phyloP scores from a whole-genome alignment of 192 early-diverging fungal genomes.

The Podila clonocystis region DNA sequence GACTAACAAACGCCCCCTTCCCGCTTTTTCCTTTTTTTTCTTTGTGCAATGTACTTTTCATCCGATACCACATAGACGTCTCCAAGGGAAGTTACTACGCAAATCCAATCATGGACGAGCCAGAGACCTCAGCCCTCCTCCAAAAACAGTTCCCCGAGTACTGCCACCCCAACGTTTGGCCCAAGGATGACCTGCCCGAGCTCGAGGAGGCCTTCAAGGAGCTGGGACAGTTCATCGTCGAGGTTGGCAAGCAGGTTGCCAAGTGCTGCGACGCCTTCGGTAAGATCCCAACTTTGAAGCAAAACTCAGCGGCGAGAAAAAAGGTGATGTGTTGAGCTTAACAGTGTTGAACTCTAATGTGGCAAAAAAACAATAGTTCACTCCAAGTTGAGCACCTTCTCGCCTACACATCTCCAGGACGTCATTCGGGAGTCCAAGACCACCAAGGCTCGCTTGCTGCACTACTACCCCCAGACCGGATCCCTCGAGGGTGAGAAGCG shows the following conservation, averaged over 20 bases:
- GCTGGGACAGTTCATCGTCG: conserved; percentile 65
- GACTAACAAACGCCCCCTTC: neutral
- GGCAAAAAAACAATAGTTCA: conserved; percentile 22
- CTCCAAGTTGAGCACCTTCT: conserved; percentile 51
- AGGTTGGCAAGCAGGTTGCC: conserved; percentile 65
- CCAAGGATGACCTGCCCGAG: conserved; percentile 60
- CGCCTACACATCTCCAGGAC: conserved; percentile 56
- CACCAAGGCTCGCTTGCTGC: conserved; percentile 70
- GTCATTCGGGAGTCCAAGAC: conserved; percentile 63
- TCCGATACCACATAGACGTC: conserved; percentile 22
- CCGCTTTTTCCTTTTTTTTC: neutral
- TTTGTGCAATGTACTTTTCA: neutral
- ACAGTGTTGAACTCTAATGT: neutral
- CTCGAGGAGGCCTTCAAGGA: conserved; percentile 64
- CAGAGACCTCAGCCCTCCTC: conserved; percentile 28
- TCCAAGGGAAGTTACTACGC: conserved; percentile 74
- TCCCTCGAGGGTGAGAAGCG: conserved; percentile 21
- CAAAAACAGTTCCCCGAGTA: conserved; percentile 61
- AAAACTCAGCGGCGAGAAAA: too few relatives aligned
- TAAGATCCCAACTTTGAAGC: neutral
- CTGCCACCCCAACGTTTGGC: conserved; percentile 70
- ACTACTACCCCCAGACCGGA: conserved; percentile 68
- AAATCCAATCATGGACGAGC: conserved; percentile 62
- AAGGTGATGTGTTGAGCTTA: too few relatives aligned
- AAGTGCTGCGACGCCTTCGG: conserved; percentile 65